These are phyloP conservation scores for Hortiboletus campestris DNA, from an alignment of 768 basidiomycete species.

Conservation along the genomic window DNA sequence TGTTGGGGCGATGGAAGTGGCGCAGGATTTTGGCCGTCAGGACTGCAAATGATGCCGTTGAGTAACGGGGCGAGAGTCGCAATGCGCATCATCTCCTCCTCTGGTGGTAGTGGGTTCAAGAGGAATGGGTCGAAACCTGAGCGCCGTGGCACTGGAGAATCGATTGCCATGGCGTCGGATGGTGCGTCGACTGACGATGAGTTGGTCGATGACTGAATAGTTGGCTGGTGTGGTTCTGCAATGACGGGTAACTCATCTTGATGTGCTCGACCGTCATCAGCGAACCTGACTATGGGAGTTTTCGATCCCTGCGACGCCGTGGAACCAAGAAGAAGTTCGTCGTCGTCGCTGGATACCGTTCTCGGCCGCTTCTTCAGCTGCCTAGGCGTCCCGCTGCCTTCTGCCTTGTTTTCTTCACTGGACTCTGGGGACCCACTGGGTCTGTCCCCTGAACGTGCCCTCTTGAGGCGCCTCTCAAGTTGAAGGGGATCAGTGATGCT, in stretches of 20 bases:
- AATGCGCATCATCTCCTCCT: constrained; percentile 24
- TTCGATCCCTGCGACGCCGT: constrained; percentile 32
- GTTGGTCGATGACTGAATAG: not conserved
- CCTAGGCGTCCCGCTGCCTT: constrained; percentile 32
- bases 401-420: constrained; percentile 47
- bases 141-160: constrained; percentile 31
- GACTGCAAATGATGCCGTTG: constrained; percentile 20
- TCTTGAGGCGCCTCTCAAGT: constrained; percentile 73
- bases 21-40: not conserved
- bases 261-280: constrained; percentile 28
- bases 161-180: constrained; percentile 38
- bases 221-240: constrained; percentile 5
- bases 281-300: constrained; percentile 51
- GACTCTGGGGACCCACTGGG: constrained; percentile 46
- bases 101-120: constrained; percentile 49
- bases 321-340: constrained; percentile 43
- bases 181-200: not conserved
- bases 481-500: constrained; percentile 71
- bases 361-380: constrained; percentile 56
- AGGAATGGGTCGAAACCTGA: constrained; percentile 51
- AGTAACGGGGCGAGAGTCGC: constrained; percentile 23
- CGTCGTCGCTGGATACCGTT: constrained; percentile 42
- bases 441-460: constrained; percentile 60
- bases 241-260: constrained; percentile 15
- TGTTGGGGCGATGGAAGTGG: constrained; percentile 7